Evolutionary conservation across 306 rosid species (phyloP).

Genomic region (Sphenostylis stenocarpa): DNA sequence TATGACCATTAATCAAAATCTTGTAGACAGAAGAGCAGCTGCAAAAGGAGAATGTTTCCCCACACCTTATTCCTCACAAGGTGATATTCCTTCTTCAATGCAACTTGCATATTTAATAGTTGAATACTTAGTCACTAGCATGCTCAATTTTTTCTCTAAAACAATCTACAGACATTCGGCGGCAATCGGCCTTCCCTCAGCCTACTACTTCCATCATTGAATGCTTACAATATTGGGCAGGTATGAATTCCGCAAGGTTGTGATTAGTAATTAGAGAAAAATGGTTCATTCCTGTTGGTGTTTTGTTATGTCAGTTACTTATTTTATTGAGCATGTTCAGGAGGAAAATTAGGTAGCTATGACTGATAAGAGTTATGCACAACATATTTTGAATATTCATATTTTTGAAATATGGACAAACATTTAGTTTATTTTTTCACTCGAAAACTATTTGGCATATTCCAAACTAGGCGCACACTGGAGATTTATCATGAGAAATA

Average conservation of each 20-base stretch:
- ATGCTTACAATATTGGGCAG: conserved; percentile 86
- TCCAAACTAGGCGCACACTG: neutral
- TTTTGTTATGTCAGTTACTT: neutral
- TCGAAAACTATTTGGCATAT: neutral
- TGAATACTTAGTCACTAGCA: conserved; percentile 29
- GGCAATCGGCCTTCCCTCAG: conserved; percentile 91
- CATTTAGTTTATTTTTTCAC: neutral
- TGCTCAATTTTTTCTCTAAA: conserved; percentile 8
- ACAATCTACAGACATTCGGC: conserved; percentile 59
- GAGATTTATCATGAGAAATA: neutral
- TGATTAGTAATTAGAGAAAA: conserved; percentile 19
- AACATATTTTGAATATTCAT: neutral
- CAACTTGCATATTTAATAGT: conserved; percentile 16
- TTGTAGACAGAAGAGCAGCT: conserved; percentile 70
- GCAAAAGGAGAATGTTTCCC: conserved; percentile 73
- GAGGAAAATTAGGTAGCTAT: neutral
- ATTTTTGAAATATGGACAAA: neutral
- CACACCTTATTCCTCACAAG: conserved; percentile 82
- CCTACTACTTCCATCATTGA: conserved; percentile 72
- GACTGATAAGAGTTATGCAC: neutral
- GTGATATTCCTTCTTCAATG: conserved; percentile 43
- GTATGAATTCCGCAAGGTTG: conserved; percentile 30
- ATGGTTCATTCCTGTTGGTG: neutral
- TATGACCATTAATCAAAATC: conserved; percentile 26
- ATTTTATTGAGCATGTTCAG: conserved; percentile 1